Evolutionary conservation across 345 rosid genomes (phyloP).

Genomic region (Arabidopsis arenosa): DNA sequence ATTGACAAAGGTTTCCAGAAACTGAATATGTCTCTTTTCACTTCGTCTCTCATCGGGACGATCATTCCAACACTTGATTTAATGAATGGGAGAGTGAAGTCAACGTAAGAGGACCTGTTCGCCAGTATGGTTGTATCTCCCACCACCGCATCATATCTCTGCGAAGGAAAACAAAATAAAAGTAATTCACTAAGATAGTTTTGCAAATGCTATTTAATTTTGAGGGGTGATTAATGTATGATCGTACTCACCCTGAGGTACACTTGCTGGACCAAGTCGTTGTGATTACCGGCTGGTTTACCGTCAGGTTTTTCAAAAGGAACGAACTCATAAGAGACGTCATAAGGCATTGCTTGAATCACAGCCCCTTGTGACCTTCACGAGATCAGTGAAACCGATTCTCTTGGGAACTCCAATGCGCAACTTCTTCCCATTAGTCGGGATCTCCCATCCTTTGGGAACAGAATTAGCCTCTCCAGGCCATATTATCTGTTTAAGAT

Average conservation of each 20-base stretch:
- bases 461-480: constrained; percentile 43
- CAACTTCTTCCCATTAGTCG: constrained; percentile 53
- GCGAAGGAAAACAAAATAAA: background rate
- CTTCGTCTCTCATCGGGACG: constrained; percentile 44
- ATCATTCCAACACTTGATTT: constrained; percentile 67
- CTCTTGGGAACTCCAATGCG: constrained; percentile 55
- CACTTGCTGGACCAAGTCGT: constrained; percentile 56
- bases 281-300: constrained; percentile 39
- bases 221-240: background rate
- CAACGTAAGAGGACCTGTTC: constrained; percentile 60
- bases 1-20: constrained; percentile 63
- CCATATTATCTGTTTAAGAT: constrained; percentile 42
- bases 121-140: constrained; percentile 66
- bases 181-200: background rate
- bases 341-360: constrained; percentile 38
- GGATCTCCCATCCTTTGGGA: constrained; percentile 61
- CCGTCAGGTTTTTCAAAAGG: constrained; percentile 45
- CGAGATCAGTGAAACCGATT: constrained; percentile 47
- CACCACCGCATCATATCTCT: constrained; percentile 63
- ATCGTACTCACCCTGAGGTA: constrained; percentile 47
- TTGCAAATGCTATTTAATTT: background rate
- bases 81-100: constrained; percentile 67
- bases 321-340: constrained; percentile 47
- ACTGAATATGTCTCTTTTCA: constrained; percentile 50
- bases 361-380: constrained; percentile 51